phyloP scores from a whole-genome alignment of 192 early-diverging fungal genomes.

The Geosiphon pyriformis region DNA sequence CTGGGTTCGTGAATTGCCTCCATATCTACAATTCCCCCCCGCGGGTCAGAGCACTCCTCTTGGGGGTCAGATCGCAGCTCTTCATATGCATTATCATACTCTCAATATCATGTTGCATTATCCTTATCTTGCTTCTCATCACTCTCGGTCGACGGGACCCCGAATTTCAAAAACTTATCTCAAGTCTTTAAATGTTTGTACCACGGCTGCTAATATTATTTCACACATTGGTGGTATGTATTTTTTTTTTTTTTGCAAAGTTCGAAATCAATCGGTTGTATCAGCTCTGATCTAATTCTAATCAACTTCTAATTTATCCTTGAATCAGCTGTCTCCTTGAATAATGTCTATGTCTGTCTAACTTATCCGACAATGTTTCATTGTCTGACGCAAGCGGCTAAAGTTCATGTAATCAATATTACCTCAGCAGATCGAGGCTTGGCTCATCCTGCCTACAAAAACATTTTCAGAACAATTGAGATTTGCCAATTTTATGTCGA shows the following conservation, averaged over 20 bases:
- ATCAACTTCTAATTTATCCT: background rate
- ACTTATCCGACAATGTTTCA: slow-evolving; percentile 20
- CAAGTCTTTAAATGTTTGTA: slow-evolving; percentile 11
- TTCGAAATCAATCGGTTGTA: background rate
- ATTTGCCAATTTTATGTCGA: slow-evolving; percentile 13
- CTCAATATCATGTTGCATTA: slow-evolving; percentile 16
- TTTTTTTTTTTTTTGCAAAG: background rate
- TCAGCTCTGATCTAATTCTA: background rate
- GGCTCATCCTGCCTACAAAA: slow-evolving; percentile 3
- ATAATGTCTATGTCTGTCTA: slow-evolving; percentile 10
- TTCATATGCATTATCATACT: slow-evolving; percentile 19
- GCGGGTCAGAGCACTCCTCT: slow-evolving; percentile 2
- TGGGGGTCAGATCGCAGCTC: slow-evolving; percentile 8
- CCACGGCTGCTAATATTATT: slow-evolving; percentile 11
- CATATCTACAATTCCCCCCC: slow-evolving; percentile 34
- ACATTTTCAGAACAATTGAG: slow-evolving; percentile 10
- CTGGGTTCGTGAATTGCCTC: slow-evolving; percentile 43
- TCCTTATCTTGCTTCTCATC: slow-evolving; percentile 6
- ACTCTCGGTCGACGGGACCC: background rate
- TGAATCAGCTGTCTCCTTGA: slow-evolving; percentile 15
- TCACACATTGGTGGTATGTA: slow-evolving; percentile 19
- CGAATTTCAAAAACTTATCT: slow-evolving; percentile 9
- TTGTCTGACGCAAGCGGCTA: slow-evolving; percentile 15
- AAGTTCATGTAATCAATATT: slow-evolving; percentile 18
- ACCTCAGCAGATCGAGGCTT: slow-evolving; percentile 9